A percentile compares a stretch with the other conserved stretches of the same genome.
These are phyloP conservation scores for Mortierella sp. DNA, from an alignment of 371 early-diverging fungal genomes.

Conservation along the genomic window DNA sequence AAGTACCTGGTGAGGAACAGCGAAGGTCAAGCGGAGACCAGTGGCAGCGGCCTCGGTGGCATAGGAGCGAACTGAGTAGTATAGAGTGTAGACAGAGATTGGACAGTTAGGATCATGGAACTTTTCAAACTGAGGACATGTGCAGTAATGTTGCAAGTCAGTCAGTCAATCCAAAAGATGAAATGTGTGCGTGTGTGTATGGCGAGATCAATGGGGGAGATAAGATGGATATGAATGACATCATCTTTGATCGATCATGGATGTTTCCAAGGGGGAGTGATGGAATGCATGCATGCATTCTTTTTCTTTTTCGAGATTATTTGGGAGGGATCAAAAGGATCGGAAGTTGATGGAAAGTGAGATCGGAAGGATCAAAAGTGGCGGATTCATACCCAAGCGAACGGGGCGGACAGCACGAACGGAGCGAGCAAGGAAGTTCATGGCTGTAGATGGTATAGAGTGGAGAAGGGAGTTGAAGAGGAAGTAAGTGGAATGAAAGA, in stretches of 20 bases:
- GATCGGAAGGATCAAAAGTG: neutral
- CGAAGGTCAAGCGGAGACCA: conserved; percentile 91
- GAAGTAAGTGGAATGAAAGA: conserved; percentile 1
- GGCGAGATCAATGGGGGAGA: neutral
- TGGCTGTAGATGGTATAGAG: conserved; percentile 27
- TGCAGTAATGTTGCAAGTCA: no score
- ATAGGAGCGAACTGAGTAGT: conserved; percentile 71
- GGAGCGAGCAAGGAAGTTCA: conserved; percentile 54
- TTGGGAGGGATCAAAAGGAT: neutral
- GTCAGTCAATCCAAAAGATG: neutral
- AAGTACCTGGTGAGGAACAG: conserved; percentile 90
- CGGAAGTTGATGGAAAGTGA: neutral
- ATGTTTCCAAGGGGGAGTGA: neutral
- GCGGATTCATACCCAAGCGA: conserved; percentile 47
- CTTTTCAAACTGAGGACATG: neutral
- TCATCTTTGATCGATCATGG: conserved; percentile 1
- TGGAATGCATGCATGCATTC: neutral
- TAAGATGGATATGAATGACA: neutral
- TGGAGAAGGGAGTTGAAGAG: conserved; percentile 13
- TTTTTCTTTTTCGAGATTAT: neutral
- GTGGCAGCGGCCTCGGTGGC: conserved; percentile 76
- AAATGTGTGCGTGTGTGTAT: neutral
- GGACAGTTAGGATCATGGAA: neutral
- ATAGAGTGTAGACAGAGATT: neutral
- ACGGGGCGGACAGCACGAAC: conserved; percentile 54